Evolutionary conservation across 2,329 filamentous ascomycete species (phyloP).

Genomic region (Xylariales sp.): DNA sequence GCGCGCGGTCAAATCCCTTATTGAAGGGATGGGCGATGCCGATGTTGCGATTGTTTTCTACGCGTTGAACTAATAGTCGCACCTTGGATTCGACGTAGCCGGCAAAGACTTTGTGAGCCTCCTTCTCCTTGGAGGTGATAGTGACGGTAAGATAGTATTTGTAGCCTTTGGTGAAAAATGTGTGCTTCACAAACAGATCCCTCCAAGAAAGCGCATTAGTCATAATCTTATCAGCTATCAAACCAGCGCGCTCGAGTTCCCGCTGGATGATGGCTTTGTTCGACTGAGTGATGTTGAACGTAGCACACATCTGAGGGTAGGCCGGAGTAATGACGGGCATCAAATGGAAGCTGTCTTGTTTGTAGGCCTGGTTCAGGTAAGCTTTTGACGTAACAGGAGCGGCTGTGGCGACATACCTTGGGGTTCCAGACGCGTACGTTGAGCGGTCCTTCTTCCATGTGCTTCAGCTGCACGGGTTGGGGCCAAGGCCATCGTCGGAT

Average conservation of each 20-base stretch:
- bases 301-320: constrained; percentile 96
- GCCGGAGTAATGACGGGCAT: constrained; percentile 99
- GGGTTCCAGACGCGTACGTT: constrained; percentile 93
- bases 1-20: constrained; percentile 82
- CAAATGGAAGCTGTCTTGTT: constrained; percentile 75
- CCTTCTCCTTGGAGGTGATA: constrained; percentile 75
- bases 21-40: constrained; percentile 85
- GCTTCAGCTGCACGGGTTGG: constrained; percentile 83
- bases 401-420: constrained; percentile 53
- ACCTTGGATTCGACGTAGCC: constrained; percentile 93
- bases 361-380: constrained; percentile 76
- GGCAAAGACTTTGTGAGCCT: constrained; percentile 81
- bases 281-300: constrained; percentile 86
- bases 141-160: constrained; percentile 94
- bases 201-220: constrained; percentile 74
- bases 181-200: constrained; percentile 83
- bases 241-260: constrained; percentile 73
- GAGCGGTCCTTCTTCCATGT: constrained; percentile 75
- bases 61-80: constrained; percentile 73
- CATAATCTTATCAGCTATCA: constrained; percentile 77
- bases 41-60: constrained; percentile 78
- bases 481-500: constrained; percentile 93
- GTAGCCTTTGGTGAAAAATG: constrained; percentile 88
- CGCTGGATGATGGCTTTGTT: constrained; percentile 79
- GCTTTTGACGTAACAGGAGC: too few species aligned